phyloP scores from a whole-genome alignment of 768 basidiomycete species.

The Trametes maxima region DNA sequence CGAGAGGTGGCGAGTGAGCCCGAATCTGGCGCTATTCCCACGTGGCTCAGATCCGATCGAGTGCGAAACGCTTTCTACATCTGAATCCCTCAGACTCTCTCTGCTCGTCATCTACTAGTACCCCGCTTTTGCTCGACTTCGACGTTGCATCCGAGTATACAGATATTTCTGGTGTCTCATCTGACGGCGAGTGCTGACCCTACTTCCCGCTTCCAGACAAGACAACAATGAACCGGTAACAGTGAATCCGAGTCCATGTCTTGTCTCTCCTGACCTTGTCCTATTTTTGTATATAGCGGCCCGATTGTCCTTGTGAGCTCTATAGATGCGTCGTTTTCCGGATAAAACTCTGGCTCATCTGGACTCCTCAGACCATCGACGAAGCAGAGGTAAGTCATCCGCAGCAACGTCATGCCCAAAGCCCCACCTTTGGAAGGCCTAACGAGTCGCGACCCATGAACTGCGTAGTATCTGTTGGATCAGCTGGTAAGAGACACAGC shows the following conservation, averaged over 20 bases:
- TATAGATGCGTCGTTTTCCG: no score
- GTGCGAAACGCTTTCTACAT: no score
- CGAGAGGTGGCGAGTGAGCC: no score
- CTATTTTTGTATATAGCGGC: background rate
- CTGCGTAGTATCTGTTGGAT: slow-evolving; percentile 22
- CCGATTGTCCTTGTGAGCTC: slow-evolving; percentile 8
- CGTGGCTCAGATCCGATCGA: no score
- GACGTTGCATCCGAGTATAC: no score
- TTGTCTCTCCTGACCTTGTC: background rate
- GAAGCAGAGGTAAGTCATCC: slow-evolving; percentile 19
- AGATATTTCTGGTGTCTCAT: no score
- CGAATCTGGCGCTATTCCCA: no score
- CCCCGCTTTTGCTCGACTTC: no score
- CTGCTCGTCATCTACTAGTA: no score
- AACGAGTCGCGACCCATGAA: background rate
- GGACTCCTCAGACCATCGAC: slow-evolving; percentile 13
- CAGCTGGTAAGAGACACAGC: slow-evolving; percentile 13
- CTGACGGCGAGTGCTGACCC: no score
- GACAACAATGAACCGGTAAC: background rate
- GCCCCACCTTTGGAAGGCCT: no score
- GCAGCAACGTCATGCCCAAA: background rate
- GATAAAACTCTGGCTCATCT: background rate
- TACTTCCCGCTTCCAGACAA: background rate
- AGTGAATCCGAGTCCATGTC: background rate
- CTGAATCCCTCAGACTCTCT: no score